Evolutionary conservation across 148 eudicot species (phyloP), one percentile per base, ranked within the genome.

Genomic region (Rhododendron williamsianum): DNA sequence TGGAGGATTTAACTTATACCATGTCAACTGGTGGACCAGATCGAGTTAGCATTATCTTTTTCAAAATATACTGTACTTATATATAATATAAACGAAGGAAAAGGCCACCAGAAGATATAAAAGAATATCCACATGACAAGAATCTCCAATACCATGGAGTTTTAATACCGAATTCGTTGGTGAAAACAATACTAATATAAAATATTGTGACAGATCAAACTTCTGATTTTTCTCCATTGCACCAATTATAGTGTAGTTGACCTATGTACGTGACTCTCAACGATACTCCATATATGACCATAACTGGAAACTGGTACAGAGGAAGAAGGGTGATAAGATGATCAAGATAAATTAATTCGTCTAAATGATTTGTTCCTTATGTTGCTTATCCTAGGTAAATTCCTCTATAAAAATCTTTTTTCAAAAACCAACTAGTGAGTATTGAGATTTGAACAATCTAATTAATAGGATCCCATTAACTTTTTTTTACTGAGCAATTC

Each of bases 131-230:
- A 54, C 36, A 19, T 18, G 18, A 19, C 46, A 33, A 33, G 71
- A 81, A 56, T 56, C 83, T 69, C 21, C 69, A 81, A 35, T 25
- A 52, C 71, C 25, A 56, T 81, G 82, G 23, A 80, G 63, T 49
- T 80, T 71, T 80, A 63, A 21, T 48, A 9, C 82, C 11, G 49
- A 46, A 46, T 49, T 80, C 51, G 58, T 80, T 51, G 35, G 21
- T 78, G 81, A 76, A 38, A 23, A n/a, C 43, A 78, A n/a, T 46
- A 9, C 49, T 46, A 9, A 8, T 19, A 51, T 25, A 35, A 25
- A 18, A 36, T 36, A 38, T 15, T 36, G 4, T 4, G 4, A 4
- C 58, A 21, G 48, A 18, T 38, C 21, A 78, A 78, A 6, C 15
- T 45, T 1, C 18, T 76, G 25, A n/a, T 8, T 4, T 45, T 78